Conservation (phyloP, 176 grass and related monocot species). For the Oryza punctata region DNA sequence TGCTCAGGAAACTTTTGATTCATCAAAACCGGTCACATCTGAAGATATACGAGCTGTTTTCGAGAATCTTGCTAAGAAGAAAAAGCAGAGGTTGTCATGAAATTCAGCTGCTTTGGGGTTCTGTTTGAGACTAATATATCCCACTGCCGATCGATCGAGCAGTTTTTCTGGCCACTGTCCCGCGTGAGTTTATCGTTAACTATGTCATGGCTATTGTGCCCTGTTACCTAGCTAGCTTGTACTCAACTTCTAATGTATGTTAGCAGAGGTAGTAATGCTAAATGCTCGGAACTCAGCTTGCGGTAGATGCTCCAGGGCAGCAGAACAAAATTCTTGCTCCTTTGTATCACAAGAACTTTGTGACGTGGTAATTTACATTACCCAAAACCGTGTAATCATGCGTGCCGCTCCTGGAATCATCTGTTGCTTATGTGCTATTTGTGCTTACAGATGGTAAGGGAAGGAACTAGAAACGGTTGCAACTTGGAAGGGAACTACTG, state of each 20-base stretch:
- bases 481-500: neutral
- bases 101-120: neutral
- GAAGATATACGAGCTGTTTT: conserved; percentile 78
- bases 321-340: conserved; percentile 5
- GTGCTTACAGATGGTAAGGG: neutral
- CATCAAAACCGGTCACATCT: conserved; percentile 80
- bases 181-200: neutral
- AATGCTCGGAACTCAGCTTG: neutral
- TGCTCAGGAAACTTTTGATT: conserved; percentile 73
- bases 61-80: conserved; percentile 89
- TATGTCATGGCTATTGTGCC: conserved; percentile 13
- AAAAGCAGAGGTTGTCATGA: conserved; percentile 83
- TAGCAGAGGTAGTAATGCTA: conserved; percentile 4
- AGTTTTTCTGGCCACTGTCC: neutral
- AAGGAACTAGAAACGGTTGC: neutral
- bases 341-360: conserved; percentile 1
- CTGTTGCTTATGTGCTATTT: neutral
- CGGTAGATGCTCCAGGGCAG: neutral
- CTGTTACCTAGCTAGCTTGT: conserved; percentile 23
- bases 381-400: neutral
- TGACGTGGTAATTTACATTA: neutral
- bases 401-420: neutral
- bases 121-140: neutral
- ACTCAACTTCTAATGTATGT: neutral
- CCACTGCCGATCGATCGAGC: neutral